These are phyloP conservation scores for Amauroascus verrucosus DNA, from an alignment of 2,329 filamentous ascomycete genomes.

Conservation along the genomic window DNA sequence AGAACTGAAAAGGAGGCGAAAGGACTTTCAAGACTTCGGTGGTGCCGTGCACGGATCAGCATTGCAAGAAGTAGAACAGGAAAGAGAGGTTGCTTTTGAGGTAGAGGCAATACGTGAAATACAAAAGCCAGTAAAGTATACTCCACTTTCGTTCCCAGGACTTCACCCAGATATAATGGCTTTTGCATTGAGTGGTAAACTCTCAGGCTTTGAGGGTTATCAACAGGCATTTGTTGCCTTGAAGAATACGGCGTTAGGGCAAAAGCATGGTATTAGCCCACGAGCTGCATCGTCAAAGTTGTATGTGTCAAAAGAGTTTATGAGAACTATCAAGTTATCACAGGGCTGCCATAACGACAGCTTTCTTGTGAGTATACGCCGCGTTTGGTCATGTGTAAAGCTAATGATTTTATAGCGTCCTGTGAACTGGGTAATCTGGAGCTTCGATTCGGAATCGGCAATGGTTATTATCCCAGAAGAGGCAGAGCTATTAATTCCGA, in stretches of 20 bases:
- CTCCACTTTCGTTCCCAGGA: slow-evolving; percentile 35
- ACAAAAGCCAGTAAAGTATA: slow-evolving; percentile 38
- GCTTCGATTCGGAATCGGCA: slow-evolving; percentile 36
- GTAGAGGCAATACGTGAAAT: slow-evolving; percentile 48
- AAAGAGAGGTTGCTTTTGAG: slow-evolving; percentile 50
- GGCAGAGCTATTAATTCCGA: slow-evolving; percentile 45
- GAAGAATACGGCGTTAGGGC: slow-evolving; percentile 29
- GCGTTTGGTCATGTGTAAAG: background rate
- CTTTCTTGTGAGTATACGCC: slow-evolving; percentile 11
- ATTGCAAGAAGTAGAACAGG: slow-evolving; percentile 49
- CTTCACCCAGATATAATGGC: slow-evolving; percentile 40
- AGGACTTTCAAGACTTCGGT: slow-evolving; percentile 36
- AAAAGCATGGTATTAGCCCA: slow-evolving; percentile 25
- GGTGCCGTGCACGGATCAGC: slow-evolving; percentile 41
- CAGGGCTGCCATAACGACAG: slow-evolving; percentile 10
- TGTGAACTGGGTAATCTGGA: slow-evolving; percentile 55
- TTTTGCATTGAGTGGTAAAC: slow-evolving; percentile 40
- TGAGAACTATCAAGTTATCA: slow-evolving; percentile 11
- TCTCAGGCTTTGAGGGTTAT: slow-evolving; percentile 32
- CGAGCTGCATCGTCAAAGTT: slow-evolving; percentile 10
- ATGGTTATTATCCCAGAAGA: slow-evolving; percentile 55
- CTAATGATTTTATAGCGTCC: slow-evolving; percentile 28
- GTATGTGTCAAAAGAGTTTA: slow-evolving; percentile 14
- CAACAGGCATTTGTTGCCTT: slow-evolving; percentile 38
- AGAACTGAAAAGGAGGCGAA: slow-evolving; percentile 28